Evolutionary conservation across 352 stramenopile species (phyloP), one percentile per base, ranked within the genome.

Genomic region (Phytophthora cryptogea): DNA sequence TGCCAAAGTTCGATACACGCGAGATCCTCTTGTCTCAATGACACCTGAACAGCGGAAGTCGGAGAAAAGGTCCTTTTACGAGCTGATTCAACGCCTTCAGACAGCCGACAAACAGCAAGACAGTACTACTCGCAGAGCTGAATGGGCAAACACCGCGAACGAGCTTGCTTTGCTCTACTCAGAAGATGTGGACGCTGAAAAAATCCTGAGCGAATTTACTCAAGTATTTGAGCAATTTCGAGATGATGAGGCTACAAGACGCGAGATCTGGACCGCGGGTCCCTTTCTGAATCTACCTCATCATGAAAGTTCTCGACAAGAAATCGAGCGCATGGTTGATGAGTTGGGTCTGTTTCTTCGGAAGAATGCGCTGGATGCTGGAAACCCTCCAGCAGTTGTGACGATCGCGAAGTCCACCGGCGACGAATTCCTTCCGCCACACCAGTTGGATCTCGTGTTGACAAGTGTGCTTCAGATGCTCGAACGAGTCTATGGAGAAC

Each of bases 351-450:
- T 56, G 11, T 88, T 83, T 43, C 60, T 90, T 17, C 32, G 33
- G 0, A 33, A 20, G 0, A 51, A 70, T 42, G 44, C 26, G 9
- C 42, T 76, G 3, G 46, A 70, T n/a, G 14, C 35, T 7, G 23
- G 11, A 13, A 63, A 70, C 31, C 67, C 57, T 56, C 88, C 88
- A n/a, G 55, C 67, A 9, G 59, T 96, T n/a, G 78, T 95, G 41
- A 94, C 86, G 5, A 83, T 96, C 17, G 86, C 88, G 5, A 93
- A 88, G 48, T 96, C 88, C 5, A 84, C 76, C 1, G 70, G 71
- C 2, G 88, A 96, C 41, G 54, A 83, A 27, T 96, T 83, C 56
- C 71, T 92, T 20, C 88, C 86, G 5, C 70, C 75, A 0, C 63
- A 88, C 37, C 84, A 94, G 46, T 44, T 86, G 1, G 66, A 85